A percentile compares a stretch with the other conserved stretches of the same genome.
These are phyloP conservation scores for Pseudonitzschia multistriata DNA, from an alignment of 108 stramenopile species.

Conservation along the genomic window DNA sequence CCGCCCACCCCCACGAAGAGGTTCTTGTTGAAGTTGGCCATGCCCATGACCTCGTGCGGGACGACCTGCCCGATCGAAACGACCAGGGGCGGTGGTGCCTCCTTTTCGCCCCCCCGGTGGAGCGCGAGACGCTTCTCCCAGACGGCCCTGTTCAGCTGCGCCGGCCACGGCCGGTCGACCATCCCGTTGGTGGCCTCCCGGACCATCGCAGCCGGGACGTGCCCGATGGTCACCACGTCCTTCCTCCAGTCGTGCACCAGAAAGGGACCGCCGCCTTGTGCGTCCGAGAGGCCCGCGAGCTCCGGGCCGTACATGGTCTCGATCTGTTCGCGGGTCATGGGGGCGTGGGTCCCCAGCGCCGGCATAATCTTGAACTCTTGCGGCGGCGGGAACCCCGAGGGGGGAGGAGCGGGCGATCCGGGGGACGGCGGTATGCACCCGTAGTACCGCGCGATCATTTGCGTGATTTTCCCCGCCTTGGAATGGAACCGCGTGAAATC, in stretches of 20 bases:
- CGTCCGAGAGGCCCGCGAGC: conserved; percentile 7
- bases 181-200: conserved; percentile 43
- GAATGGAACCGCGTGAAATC: conserved; percentile 92
- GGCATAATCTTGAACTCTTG: conserved; percentile 80
- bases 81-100: conserved; percentile 36
- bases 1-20: conserved; percentile 89
- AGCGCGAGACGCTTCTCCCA: conserved; percentile 71
- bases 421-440: conserved; percentile 38
- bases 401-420: neutral
- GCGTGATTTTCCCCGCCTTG: conserved; percentile 81
- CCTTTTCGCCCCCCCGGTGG: neutral
- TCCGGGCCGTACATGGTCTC: conserved; percentile 80
- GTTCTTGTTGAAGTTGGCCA: conserved; percentile 96
- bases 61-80: conserved; percentile 91
- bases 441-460: conserved; percentile 84
- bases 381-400: neutral
- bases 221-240: conserved; percentile 92
- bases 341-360: conserved; percentile 91
- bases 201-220: conserved; percentile 83
- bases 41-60: conserved; percentile 94
- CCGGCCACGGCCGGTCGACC: conserved; percentile 84
- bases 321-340: conserved; percentile 86
- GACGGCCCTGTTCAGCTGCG: conserved; percentile 89
- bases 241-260: conserved; percentile 94
- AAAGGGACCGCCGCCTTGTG: conserved; percentile 53